Conservation (phyloP, 106 monocot species). For the Apostasia ramifera region DNA sequence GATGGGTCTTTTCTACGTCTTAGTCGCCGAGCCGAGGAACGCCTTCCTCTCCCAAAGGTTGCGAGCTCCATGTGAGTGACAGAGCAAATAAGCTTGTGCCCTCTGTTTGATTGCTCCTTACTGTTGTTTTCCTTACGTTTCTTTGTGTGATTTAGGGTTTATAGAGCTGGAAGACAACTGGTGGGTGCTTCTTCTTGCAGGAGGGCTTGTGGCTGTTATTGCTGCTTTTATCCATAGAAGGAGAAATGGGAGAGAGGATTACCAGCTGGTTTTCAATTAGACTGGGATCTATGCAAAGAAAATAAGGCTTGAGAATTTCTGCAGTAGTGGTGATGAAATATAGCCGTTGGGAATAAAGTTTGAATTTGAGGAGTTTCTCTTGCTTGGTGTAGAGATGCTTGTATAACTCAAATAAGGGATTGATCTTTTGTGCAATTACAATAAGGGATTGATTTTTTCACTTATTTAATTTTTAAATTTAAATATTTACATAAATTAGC, state of each 20-base stretch:
- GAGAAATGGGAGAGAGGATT: not conserved
- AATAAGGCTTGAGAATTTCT: no score
- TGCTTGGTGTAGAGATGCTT: no score
- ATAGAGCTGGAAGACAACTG: not conserved
- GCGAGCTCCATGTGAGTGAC: not conserved
- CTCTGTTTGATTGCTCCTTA: not conserved
- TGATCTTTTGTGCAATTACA: no score
- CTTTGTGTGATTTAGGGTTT: not conserved
- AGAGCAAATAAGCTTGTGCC: not conserved
- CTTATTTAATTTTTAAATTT: no score
- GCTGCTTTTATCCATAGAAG: conserved; percentile 1
- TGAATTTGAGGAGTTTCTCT: no score
- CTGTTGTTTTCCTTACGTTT: not conserved
- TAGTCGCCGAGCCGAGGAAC: conserved; percentile 23
- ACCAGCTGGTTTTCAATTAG: not conserved
- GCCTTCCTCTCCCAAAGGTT: not conserved
- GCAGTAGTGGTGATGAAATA: no score
- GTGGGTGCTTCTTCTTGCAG: not conserved
- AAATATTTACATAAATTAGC: no score
- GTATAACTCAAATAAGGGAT: no score
- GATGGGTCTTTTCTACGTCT: conserved; percentile 58
- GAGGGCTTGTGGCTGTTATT: not conserved
- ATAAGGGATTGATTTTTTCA: no score
- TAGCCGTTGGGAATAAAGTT: no score
- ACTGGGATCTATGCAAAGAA: no score